These are phyloP conservation scores for Isabelozyma pseudorhagii DNA, from an alignment of 805 yeast species.

Conservation along the genomic window DNA sequence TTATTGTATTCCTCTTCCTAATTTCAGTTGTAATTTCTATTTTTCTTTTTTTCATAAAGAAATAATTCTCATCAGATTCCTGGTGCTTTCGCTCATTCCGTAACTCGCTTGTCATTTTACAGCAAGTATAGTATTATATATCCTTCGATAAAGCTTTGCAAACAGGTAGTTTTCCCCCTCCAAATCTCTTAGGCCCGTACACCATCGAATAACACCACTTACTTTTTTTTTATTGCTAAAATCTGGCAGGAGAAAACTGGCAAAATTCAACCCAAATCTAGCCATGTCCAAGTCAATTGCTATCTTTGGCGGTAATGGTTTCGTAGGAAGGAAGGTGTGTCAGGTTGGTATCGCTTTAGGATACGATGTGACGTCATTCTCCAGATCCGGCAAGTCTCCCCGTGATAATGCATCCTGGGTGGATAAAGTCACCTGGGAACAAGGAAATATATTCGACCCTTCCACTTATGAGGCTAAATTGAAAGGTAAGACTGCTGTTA, in stretches of 20 bases:
- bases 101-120: too few species aligned
- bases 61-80: too few species aligned
- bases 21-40: too few species aligned
- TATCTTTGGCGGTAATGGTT: conserved; percentile 88
- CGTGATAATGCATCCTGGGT: conserved; percentile 48
- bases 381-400: conserved; percentile 56
- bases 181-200: too few species aligned
- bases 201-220: not conserved
- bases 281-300: conserved; percentile 35
- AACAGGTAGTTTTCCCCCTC: too few species aligned
- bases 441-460: conserved; percentile 68
- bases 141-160: too few species aligned
- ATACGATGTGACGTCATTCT: conserved; percentile 63
- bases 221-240: too few species aligned
- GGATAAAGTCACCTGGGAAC: conserved; percentile 57
- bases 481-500: conserved; percentile 57
- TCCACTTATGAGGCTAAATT: conserved; percentile 50
- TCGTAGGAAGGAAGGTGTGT: conserved; percentile 67
- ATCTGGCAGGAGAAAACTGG: too few species aligned
- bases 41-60: too few species aligned
- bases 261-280: not conserved
- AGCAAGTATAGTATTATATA: too few species aligned
- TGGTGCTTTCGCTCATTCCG: too few species aligned
- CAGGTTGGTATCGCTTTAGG: conserved; percentile 63
- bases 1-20: not conserved